Base-by-base conservation (phyloP, 2,329 filamentous ascomycete species). In the Beauveria varroae region DNA sequence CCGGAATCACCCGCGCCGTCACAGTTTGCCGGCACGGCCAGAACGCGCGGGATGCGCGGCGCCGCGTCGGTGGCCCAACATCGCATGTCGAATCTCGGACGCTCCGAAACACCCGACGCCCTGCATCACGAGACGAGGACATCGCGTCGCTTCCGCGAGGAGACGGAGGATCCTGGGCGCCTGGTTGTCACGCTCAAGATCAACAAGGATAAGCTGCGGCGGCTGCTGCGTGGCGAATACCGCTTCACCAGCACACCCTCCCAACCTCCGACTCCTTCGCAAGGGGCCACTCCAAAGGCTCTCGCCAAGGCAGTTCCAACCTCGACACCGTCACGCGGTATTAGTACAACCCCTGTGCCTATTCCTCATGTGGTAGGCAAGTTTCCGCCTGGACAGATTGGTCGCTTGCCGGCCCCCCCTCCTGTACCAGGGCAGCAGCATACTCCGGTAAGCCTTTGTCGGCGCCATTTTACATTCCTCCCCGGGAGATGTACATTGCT, bases 21-120 rank as follows among this genome's bases (percentile, higher is more conserved):
- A 7, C 85, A 89, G 65, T 76, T 92, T 51, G 80, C 85, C 43
- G 91, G 91, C 51, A 96, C 93, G 1, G 88, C 92, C 43, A 85
- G 93, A 64, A 96, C 92, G 9, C 85, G 93, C 71, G 89, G 89
- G 54, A 92, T 97, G 84, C 87, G 93, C 61, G 92, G 91, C 58
- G 93, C 93, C 18, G 93, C 93, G 18, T 88, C 87, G 28, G 89
- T 88, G 49, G 93, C 93, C 5, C 90, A 93, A 71, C 90, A 91
- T 65, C 89, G 93, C 61, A 93, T 98, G 85, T 88, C 88, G 41
- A 88, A 90, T 65, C 72, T 91, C 55, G 86, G 87, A 55, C 87
- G 95, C 63, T 97, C 93, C 37, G 90, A 93, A 71, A 98, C 95
- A 0, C 95, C 95, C 3, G 95, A 98, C 72, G 79, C 87, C 30